Conservation (phyloP, 2,329 filamentous ascomycete species). For the Hirsutella thompsonii region DNA sequence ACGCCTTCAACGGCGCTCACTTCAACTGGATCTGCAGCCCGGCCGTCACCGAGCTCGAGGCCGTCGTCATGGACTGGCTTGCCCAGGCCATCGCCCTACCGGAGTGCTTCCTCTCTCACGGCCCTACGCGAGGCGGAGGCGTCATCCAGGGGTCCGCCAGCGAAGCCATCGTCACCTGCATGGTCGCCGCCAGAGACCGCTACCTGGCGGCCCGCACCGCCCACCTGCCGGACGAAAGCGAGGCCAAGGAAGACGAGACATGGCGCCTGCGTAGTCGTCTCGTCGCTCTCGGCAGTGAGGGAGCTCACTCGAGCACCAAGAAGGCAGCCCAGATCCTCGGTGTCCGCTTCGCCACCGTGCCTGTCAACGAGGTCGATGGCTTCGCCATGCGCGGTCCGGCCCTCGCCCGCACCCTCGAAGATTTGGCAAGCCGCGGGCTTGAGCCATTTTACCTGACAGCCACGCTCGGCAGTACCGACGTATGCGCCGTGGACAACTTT, state of each 20-base stretch:
- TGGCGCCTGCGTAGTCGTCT: slow-evolving; percentile 40
- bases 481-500: slow-evolving; percentile 79
- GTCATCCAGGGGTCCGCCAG: slow-evolving; percentile 91
- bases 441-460: slow-evolving; percentile 79
- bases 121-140: slow-evolving; percentile 61
- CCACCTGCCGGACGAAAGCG: slow-evolving; percentile 31
- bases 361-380: slow-evolving; percentile 46
- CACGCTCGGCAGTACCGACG: slow-evolving; percentile 76
- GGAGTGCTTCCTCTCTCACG: slow-evolving; percentile 57
- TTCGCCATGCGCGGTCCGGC: slow-evolving; percentile 57
- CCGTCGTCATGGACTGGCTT: slow-evolving; percentile 85
- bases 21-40: slow-evolving; percentile 98
- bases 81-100: slow-evolving; percentile 65
- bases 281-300: slow-evolving; percentile 68
- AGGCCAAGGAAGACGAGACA: slow-evolving; percentile 58
- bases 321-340: slow-evolving; percentile 82
- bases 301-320: slow-evolving; percentile 71
- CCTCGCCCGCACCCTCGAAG: slow-evolving; percentile 48
- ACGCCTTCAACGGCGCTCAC: slow-evolving; percentile 76
- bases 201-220: slow-evolving; percentile 51
- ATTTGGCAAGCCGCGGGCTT: slow-evolving; percentile 54
- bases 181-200: slow-evolving; percentile 77
- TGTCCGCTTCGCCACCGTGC: slow-evolving; percentile 63
- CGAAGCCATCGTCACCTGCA: slow-evolving; percentile 74
- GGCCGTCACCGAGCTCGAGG: slow-evolving; percentile 86